Base-by-base conservation (phyloP, 2,329 filamentous ascomycete species). In the Fusarium zealandicum region DNA sequence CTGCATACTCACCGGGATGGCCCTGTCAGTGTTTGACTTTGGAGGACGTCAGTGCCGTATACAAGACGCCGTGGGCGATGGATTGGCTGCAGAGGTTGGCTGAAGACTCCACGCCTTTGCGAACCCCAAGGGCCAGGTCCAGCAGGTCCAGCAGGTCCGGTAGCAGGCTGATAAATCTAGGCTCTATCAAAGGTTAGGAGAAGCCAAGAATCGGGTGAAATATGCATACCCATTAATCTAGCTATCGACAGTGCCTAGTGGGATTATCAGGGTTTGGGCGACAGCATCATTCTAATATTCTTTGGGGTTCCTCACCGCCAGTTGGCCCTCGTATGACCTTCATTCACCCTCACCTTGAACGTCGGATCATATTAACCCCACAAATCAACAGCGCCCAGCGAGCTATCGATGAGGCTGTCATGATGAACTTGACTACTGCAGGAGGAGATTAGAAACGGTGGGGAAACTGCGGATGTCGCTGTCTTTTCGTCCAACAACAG, bases 241-340 rank as follows among this genome's bases (percentile, higher is more conserved):
- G 31, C 52, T 51, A 33, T 36, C 32, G 58, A 60, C 54, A 52
- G 43, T 48, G 56, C 51, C 43, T 55, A 37, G 45, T 39, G 31
- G 33, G 39, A 59, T 56, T 54, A 40, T 39, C 30, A 49, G 45
- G 57, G 50, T 57, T 43, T 33, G 32, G 22, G 36, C 28, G 51
- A 57, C 32, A 48, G 58, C 52, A 45, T 61, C 49, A 59, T 55
- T 43, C 54, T 49, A 37, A 31, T 48, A 44, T 51, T 39, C 14
- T 20, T 33, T 27, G 28, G 47, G 31, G 18, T 13, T 38, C 56
- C 50, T 67, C 65, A 67, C 65, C 65, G 65, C 63, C 59, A 65
- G 61, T 68, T 68, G 49, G 14, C 28, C 41, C 51, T 57, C 41
- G 45, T 47, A 43, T 58, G 33, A 17, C 38, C n/a, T n/a, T n/a